phyloP scores from a whole-genome alignment of 2,329 filamentous ascomycete genomes.

The Paraconiothyrium brasiliense region DNA sequence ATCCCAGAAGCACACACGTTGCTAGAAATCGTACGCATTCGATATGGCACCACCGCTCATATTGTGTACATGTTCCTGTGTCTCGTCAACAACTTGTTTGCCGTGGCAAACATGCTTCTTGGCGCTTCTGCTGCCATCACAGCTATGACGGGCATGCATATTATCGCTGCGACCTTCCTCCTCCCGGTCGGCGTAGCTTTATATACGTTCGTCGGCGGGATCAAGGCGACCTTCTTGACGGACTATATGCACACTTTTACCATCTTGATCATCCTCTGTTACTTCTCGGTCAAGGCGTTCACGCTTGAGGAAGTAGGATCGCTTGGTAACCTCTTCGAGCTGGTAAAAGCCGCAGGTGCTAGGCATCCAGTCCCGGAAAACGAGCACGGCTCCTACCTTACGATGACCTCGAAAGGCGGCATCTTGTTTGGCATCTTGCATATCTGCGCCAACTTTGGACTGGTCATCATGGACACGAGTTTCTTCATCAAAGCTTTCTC shows the following conservation, averaged over 20 bases:
- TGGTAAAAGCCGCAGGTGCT: constrained; percentile 57
- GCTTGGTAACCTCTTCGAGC: constrained; percentile 59
- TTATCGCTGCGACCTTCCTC: constrained; percentile 61
- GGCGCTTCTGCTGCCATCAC: constrained; percentile 56
- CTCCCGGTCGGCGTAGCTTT: constrained; percentile 44
- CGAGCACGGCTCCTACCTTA: constrained; percentile 63
- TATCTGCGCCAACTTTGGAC: constrained; percentile 60
- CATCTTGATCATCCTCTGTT: constrained; percentile 63
- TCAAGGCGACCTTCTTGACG: constrained; percentile 52
- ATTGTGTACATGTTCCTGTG: constrained; percentile 63
- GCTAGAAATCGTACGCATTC: constrained; percentile 62
- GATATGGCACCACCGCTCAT: constrained; percentile 60
- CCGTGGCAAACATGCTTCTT: constrained; percentile 63
- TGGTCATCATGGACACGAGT: constrained; percentile 65
- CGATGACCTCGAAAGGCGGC: constrained; percentile 64
- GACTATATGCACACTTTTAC: constrained; percentile 66
- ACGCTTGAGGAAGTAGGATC: constrained; percentile 60
- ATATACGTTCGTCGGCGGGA: constrained; percentile 31
- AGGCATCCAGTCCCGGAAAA: constrained; percentile 62
- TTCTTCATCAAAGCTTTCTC: constrained; percentile 65
- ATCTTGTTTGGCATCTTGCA: constrained; percentile 63
- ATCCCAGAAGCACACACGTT: constrained; percentile 65
- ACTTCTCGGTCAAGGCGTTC: constrained; percentile 59
- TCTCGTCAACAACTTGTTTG: constrained; percentile 64
- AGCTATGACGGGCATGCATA: constrained; percentile 58